Conservation (phyloP, 805 yeast species). For the Wickerhamiella galacta region DNA sequence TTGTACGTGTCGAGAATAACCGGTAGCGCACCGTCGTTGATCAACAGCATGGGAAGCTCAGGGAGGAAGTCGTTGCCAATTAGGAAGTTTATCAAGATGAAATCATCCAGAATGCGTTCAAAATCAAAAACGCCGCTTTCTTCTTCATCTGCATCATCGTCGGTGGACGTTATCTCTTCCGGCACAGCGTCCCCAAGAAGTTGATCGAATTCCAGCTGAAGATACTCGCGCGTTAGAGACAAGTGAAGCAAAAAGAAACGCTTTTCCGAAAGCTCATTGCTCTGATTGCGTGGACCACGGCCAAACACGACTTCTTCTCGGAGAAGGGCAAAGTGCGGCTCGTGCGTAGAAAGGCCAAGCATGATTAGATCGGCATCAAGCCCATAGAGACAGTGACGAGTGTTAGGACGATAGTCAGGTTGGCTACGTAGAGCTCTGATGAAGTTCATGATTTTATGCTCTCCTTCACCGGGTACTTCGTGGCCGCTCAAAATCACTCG, state of each 20-base stretch:
- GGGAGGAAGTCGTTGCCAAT: slow-evolving; percentile 98
- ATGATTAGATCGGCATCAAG: slow-evolving; percentile 91
- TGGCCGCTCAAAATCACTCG: slow-evolving; percentile 75
- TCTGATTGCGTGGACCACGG: slow-evolving; percentile 21
- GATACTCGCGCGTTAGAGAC: slow-evolving; percentile 75
- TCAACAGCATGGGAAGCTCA: slow-evolving; percentile 79
- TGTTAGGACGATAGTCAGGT: slow-evolving; percentile 54
- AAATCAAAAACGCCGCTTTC: slow-evolving; percentile 40
- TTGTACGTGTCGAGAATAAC: slow-evolving; percentile 76
- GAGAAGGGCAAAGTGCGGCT: slow-evolving; percentile 84
- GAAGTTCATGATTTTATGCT: slow-evolving; percentile 90
- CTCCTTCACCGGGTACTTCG: slow-evolving; percentile 98
- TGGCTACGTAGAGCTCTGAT: slow-evolving; percentile 68
- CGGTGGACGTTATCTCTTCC: too few species aligned
- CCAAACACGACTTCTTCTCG: slow-evolving; percentile 95
- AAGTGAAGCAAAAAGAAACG: slow-evolving; percentile 70
- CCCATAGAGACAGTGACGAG: slow-evolving; percentile 89
- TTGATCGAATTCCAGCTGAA: slow-evolving; percentile 69
- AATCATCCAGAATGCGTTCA: slow-evolving; percentile 83
- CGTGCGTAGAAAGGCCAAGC: slow-evolving; percentile 82
- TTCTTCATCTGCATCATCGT: slow-evolving; percentile 20
- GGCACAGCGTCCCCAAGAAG: slow-evolving; percentile 38
- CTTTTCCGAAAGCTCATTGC: slow-evolving; percentile 50
- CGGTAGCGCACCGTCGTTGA: slow-evolving; percentile 96
- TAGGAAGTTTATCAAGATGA: slow-evolving; percentile 78